Base-by-base conservation (phyloP, 2,329 filamentous ascomycete genomes). In the Shiraia bambusicola region DNA sequence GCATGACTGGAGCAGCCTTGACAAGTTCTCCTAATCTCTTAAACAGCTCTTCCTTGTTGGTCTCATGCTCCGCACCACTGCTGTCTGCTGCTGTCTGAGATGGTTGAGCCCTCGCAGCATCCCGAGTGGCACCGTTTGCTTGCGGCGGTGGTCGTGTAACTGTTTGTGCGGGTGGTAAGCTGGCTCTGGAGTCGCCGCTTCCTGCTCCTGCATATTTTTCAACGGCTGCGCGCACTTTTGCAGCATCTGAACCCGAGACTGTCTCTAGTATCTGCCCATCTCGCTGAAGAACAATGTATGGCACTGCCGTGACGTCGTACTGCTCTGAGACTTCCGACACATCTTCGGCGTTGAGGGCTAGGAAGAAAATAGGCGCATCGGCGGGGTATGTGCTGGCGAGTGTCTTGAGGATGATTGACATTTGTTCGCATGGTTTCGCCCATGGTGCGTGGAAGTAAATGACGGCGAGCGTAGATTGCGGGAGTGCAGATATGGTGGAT, bases 391-490 rank as follows among this genome's bases (percentile, higher is more conserved):
- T 89, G 62, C 83, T 82, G 52, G 92, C 91, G 53, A 98, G 87
- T 15, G 89, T 86, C 63, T 81, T 78, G 52, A 98, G 82, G 57
- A 97, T 87, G 36, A 84, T 87, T 56, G 81, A 82, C 91, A 97
- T 97, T 72, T 96, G 90, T 50, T 87, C 84, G 76, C 93, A 97
- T 32, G 93, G 93, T 45, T 90, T 90, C 22, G 93, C 93, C 93
- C 93, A 98, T 54, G 91, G 87, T 14, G 93, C 90, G 69, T 97
- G 87, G 77, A 98, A 98, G 68, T 91, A 96, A 65, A 95, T 82
- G 63, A 96, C 78, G 50, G 92, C 78, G 46, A 96, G 81, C 12
- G 87, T 82, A 12, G 83, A 79, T 2, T 84, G 65, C 9, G 87
- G 80, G 11, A 91, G n/a, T 82, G 67, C 19, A 84, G 77, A 75